Evolutionary conservation across 805 yeast genomes (phyloP).

Genomic region (Candida takata): DNA sequence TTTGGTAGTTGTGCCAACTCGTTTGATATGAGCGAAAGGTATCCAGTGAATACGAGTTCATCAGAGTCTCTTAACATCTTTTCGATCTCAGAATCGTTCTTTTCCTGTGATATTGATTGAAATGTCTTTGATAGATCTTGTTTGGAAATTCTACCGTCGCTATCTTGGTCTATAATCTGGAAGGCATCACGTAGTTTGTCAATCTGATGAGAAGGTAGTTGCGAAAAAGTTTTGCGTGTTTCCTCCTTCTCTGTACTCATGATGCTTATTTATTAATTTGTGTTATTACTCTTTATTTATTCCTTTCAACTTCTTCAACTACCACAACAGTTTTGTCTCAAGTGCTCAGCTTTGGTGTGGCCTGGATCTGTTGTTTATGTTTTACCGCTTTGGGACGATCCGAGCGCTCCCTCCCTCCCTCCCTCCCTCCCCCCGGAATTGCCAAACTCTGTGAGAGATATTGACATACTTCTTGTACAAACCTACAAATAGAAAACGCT

Average conservation of each 20-base stretch:
- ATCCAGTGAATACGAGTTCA: slow-evolving; percentile 49
- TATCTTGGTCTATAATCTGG: slow-evolving; percentile 73
- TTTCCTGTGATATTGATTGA: slow-evolving; percentile 43
- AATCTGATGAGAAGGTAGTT: slow-evolving; percentile 56
- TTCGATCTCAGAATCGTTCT: slow-evolving; percentile 34
- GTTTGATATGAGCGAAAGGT: slow-evolving; percentile 53
- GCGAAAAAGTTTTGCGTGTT: slow-evolving; percentile 23
- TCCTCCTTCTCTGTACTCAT: not conserved
- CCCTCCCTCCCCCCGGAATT: not conserved
- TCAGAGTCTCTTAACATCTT: slow-evolving; percentile 34
- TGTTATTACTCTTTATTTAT: too few species aligned
- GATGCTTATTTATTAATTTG: not conserved
- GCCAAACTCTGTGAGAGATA: not conserved
- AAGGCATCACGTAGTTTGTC: slow-evolving; percentile 67
- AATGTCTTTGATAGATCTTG: slow-evolving; percentile 50
- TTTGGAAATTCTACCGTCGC: slow-evolving; percentile 56
- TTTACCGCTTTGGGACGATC: too few species aligned
- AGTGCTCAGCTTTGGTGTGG: too few species aligned
- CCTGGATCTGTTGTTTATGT: too few species aligned
- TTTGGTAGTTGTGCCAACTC: slow-evolving; percentile 46
- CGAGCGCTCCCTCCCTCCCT: too few species aligned
- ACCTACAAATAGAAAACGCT: too few species aligned
- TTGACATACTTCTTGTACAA: not conserved
- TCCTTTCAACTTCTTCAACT: too few species aligned
- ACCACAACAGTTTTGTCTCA: too few species aligned